Base-by-base conservation (phyloP, 2,329 filamentous ascomycete species). In the Colletotrichum liriopes region DNA sequence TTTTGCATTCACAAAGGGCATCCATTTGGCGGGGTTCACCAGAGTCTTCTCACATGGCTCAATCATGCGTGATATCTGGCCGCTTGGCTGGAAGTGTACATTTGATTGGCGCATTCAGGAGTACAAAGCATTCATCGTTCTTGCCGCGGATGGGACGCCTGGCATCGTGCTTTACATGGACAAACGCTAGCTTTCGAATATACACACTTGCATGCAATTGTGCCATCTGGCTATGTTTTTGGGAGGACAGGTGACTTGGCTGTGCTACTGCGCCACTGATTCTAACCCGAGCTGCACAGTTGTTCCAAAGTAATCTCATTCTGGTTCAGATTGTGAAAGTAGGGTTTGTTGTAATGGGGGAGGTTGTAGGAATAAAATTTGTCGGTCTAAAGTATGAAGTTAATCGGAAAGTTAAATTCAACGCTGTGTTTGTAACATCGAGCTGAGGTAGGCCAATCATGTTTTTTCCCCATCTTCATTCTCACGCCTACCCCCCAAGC, bases 61-160 rank as follows among this genome's bases (percentile, higher is more conserved):
- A 18, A 41, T 52, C 29, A n/a, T 45, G 47, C 23, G 64, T 37
- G 41, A 29, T 20, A 58, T 14, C 18, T 41, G 55, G 37, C 12
- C 26, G 29, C 26, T 52, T 54, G 26, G 56, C 29, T 49, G 39
- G 32, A 9, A 16, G 26, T 63, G 37, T n/a, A 41, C 41, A 67
- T 67, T 55, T 54, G 8, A 49, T 55, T 26, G 56, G 65, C 56
- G 64, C 51, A 63, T 66, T 65, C 29, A 66, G 67, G 64, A 68
- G 68, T 68, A 61, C 29, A 51, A 62, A 62, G 68, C 64, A 68
- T 68, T 37, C 41, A 62, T 62, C 41, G n/a, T 41, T 67, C 20
- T 23, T 39, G 35, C 51, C 35, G 26, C 32, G 41, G 39, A 55
- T 49, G 68, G 26, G 41, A 56, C 37, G 18, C 37, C 18, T 68